Evolutionary conservation across 805 yeast species (phyloP).

Genomic region (Metschnikowia sp.): DNA sequence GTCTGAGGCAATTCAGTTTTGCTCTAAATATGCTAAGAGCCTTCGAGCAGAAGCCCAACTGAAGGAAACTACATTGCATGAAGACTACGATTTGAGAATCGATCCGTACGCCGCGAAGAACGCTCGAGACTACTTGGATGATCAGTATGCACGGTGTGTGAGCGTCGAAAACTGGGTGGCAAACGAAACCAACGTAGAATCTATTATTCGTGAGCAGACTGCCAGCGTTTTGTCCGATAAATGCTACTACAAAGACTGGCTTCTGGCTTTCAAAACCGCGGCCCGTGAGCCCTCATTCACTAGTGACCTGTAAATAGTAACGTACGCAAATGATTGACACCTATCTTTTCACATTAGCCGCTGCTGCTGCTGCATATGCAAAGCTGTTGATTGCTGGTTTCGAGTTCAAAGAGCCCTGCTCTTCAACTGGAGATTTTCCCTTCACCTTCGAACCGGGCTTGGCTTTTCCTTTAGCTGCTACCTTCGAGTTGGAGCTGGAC

Average conservation of each 20-base stretch:
- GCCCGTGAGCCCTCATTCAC: too few species aligned
- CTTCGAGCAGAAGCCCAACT: slow-evolving; percentile 19
- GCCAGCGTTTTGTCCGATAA: slow-evolving; percentile 31
- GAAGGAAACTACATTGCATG: slow-evolving; percentile 1
- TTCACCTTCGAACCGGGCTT: not conserved
- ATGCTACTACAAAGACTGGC: slow-evolving; percentile 38
- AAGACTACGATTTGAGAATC: slow-evolving; percentile 27
- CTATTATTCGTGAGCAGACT: slow-evolving; percentile 33
- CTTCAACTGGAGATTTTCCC: slow-evolving; percentile 1
- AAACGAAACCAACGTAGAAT: slow-evolving; percentile 34
- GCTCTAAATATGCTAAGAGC: slow-evolving; percentile 25
- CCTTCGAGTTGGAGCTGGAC: not conserved
- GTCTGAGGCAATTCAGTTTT: slow-evolving; percentile 27
- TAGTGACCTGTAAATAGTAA: too few species aligned
- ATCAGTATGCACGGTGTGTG: slow-evolving; percentile 25
- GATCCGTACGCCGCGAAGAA: slow-evolving; percentile 39
- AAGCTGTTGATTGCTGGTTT: slow-evolving; percentile 25
- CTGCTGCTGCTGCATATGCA: slow-evolving; percentile 48
- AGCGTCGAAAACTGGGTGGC: slow-evolving; percentile 34
- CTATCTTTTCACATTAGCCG: slow-evolving; percentile 20
- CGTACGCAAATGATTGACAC: not conserved
- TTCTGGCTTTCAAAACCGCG: slow-evolving; percentile 20
- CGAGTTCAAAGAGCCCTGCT: not conserved
- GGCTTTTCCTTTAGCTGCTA: not conserved
- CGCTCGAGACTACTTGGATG: slow-evolving; percentile 20